A percentile compares a stretch with the other conserved stretches of the same genome.
phyloP scores from a whole-genome alignment of 164 flowering plant genomes.

The Santalum album region DNA sequence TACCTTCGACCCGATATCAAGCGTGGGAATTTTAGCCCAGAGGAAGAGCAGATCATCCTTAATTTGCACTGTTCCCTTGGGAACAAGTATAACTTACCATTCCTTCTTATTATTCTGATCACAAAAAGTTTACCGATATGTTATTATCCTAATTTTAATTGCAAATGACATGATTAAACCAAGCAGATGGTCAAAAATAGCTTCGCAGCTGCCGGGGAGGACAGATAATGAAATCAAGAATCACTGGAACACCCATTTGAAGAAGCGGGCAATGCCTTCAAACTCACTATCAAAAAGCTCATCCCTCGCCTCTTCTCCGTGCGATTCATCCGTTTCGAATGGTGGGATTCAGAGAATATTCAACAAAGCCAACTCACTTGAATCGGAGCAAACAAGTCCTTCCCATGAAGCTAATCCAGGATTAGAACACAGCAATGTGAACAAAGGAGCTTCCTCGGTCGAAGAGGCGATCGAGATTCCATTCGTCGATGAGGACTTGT shows the following conservation, averaged over 20 bases:
- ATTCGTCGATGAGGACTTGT: constrained; percentile 26
- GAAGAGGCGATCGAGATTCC: constrained; percentile 23
- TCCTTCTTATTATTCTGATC: neutral
- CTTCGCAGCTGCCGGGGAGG: constrained; percentile 72
- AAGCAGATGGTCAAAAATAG: constrained; percentile 75
- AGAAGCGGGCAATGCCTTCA: constrained; percentile 24
- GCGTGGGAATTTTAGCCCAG: constrained; percentile 33
- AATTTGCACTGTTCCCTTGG: constrained; percentile 34
- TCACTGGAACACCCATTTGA: constrained; percentile 76
- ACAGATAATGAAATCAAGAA: constrained; percentile 88
- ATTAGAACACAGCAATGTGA: constrained; percentile 4
- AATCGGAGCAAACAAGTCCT: neutral
- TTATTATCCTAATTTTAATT: neutral
- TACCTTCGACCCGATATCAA: constrained; percentile 37
- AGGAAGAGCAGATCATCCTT: constrained; percentile 45
- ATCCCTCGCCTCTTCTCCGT: constrained; percentile 18
- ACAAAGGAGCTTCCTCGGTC: constrained; percentile 7
- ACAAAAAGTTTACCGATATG: neutral
- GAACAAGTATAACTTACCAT: constrained; percentile 42
- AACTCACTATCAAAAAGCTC: constrained; percentile 10
- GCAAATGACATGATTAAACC: neutral
- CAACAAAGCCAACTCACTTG: neutral
- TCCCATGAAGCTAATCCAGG: neutral
- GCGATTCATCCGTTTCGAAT: constrained; percentile 9
- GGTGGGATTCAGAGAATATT: neutral